phyloP scores from a whole-genome alignment of 495 filamentous ascomycete genomes.

The Hypoxylon intermedium region DNA sequence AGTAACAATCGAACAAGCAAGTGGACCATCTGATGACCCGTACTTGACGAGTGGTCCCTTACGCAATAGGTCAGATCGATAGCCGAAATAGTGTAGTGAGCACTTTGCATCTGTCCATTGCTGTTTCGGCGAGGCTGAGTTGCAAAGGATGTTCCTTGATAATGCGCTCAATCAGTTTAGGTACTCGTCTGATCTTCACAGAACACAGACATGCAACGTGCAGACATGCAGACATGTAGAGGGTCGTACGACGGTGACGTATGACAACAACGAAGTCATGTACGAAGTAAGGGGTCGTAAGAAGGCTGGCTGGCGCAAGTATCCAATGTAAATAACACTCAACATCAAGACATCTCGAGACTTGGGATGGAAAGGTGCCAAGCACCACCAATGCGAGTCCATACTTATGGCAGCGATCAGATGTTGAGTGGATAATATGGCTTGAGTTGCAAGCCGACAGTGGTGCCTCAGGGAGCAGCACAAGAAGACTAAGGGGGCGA shows the following conservation, averaged over 20 bases:
- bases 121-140: slow-evolving; percentile 34
- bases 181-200: too few relatives aligned
- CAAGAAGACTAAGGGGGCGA: slow-evolving; percentile 50
- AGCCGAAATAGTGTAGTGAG: slow-evolving; percentile 26
- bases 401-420: slow-evolving; percentile 14
- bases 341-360: neutral
- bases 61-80: slow-evolving; percentile 34
- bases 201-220: too few relatives aligned
- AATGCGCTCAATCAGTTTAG: slow-evolving; percentile 2
- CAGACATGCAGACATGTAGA: neutral
- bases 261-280: neutral
- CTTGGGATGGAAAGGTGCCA: slow-evolving; percentile 4
- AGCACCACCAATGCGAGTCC: slow-evolving; percentile 19
- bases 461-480: slow-evolving; percentile 26
- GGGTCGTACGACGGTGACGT: slow-evolving; percentile 21
- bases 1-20: slow-evolving; percentile 33
- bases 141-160: slow-evolving; percentile 28
- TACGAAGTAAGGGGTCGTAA: slow-evolving; percentile 18
- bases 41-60: slow-evolving; percentile 20
- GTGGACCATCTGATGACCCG: slow-evolving; percentile 17
- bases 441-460: slow-evolving; percentile 14
- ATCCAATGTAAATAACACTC: neutral
- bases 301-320: neutral
- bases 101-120: slow-evolving; percentile 18
- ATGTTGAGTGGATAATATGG: slow-evolving; percentile 23